These are phyloP conservation scores for Venturia carpophila DNA, from an alignment of 2,329 filamentous ascomycete genomes.

Conservation along the genomic window DNA sequence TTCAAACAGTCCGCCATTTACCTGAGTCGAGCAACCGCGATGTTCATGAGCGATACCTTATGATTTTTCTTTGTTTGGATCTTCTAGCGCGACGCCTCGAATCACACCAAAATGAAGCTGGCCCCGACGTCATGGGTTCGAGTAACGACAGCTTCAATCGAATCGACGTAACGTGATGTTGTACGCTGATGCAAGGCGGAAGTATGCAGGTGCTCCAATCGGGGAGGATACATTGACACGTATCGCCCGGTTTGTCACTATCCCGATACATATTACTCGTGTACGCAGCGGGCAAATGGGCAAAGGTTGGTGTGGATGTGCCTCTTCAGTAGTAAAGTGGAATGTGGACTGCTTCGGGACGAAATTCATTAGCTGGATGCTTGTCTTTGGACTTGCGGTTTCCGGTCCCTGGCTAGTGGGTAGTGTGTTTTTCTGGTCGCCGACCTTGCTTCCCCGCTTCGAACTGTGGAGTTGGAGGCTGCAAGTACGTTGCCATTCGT, in stretches of 20 bases:
- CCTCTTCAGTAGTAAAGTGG: not conserved
- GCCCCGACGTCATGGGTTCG: not conserved
- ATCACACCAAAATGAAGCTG: not conserved
- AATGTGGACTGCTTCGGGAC: not conserved
- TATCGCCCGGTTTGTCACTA: not conserved
- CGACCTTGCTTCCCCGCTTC: conserved; percentile 9
- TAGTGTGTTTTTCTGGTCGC: not conserved
- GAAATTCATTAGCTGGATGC: not conserved
- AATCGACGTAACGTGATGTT: not conserved
- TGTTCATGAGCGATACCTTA: no score
- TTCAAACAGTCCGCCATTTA: no score
- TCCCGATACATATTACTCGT: not conserved
- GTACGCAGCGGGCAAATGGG: not conserved
- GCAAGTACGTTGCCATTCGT: not conserved
- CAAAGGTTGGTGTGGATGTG: not conserved
- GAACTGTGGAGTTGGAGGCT: not conserved
- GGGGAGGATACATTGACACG: not conserved
- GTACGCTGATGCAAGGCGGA: not conserved
- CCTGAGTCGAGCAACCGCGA: no score
- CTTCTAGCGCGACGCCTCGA: no score
- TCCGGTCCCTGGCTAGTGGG: conserved; percentile 9
- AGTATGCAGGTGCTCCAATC: not conserved
- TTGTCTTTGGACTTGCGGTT: not conserved
- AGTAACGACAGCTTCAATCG: conserved; percentile 2
- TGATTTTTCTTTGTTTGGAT: no score